phyloP scores from a whole-genome alignment of 2,329 filamentous ascomycete species.

The Cephalotrichum gorgonifer region DNA sequence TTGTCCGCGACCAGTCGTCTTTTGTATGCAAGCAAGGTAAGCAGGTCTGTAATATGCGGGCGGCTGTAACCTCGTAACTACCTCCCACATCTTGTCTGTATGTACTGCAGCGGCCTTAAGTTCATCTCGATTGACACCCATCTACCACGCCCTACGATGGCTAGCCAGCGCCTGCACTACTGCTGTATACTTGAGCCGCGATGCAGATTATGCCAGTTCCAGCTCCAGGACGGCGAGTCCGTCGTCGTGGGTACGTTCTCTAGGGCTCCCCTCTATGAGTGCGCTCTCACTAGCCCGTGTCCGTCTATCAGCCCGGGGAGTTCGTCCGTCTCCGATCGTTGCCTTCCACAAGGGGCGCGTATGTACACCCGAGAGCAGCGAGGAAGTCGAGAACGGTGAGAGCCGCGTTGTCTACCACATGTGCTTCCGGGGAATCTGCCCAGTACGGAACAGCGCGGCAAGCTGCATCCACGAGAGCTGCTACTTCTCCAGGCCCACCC shows the following conservation, averaged over 20 bases:
- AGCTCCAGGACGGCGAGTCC: background rate
- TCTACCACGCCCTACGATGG: background rate
- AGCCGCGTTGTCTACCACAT: background rate
- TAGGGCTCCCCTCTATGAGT: background rate
- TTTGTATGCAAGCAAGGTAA: too few relatives aligned
- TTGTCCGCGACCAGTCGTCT: too few relatives aligned
- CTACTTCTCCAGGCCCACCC: background rate
- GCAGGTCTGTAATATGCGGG: too few relatives aligned
- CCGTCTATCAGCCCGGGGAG: background rate
- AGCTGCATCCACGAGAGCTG: background rate
- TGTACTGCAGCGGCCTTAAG: too few relatives aligned
- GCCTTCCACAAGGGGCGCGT: background rate
- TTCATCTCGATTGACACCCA: too few relatives aligned
- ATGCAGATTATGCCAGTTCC: background rate
- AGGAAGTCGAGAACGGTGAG: background rate
- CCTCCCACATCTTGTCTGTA: too few relatives aligned
- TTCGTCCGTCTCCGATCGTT: background rate
- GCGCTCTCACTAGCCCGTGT: background rate
- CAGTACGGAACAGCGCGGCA: background rate
- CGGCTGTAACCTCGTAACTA: too few relatives aligned
- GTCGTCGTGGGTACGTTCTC: background rate
- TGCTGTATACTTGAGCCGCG: background rate
- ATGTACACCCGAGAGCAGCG: background rate
- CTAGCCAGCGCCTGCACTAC: background rate
- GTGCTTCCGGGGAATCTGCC: background rate